Evolutionary conservation across 75 land plant species (phyloP), one percentile per base, ranked within the genome.

Genomic region (Chamaecyparis obtusa): DNA sequence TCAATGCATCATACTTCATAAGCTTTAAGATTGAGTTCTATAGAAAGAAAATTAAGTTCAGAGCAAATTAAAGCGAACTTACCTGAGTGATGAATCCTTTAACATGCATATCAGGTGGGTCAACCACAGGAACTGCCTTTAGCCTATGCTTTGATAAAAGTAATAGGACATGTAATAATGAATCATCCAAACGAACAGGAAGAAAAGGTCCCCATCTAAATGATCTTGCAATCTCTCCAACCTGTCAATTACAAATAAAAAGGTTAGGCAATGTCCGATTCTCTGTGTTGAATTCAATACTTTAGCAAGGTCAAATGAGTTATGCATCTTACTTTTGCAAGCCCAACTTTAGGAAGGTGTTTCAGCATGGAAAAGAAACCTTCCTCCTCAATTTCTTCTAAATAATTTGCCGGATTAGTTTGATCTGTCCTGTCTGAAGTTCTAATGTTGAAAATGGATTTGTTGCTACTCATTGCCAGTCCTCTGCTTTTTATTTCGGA

Each of bases 1-100:
- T 55, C 85, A 55, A 55, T 84, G 57, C 71, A 32, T 84, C 85
- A 84, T 84, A 16, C 43, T 84, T 74, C 2, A 33, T 84, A 17
- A n/a, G 3, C 27, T 81, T 44, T 46, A 17, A n/a, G 14, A 43
- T 2, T 27, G 32, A 81, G 48, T 24, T 81, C 30, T 13, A 44
- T 44, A 81, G 15, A 81, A 2, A 46, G 11, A 81, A 43, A 37
- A 44, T 46, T 41, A n/a, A 11, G 51, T 27, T 81, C 83, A 81
- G n/a, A 84, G 44, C 37, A 19, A 44, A 87, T 46, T 67, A 37
- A 3, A 44, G 48, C 14, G 39, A 41, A 32, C 71, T 43, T 88
- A 93, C 95, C 95, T 94, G 91, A 15, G 95, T 94, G 86, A 93
- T 86, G 51, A 92, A 94, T 54, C 95, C 95, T 89, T 60, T 89